These are phyloP conservation scores for Aspergillus ustus DNA, from an alignment of 2,329 filamentous ascomycete species.

Conservation along the genomic window DNA sequence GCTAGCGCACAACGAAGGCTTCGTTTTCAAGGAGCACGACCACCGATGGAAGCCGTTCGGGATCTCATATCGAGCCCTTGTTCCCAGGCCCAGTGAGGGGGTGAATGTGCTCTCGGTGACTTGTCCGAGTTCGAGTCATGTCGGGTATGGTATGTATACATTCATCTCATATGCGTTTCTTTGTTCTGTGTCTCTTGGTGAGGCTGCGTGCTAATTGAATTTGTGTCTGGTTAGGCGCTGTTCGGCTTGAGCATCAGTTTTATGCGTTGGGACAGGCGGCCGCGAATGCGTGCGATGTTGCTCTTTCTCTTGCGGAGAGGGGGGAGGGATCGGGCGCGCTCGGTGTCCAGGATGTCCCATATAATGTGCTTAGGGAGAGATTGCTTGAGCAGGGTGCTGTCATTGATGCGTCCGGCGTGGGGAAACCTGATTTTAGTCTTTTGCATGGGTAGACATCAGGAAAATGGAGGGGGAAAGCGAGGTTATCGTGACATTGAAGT, in stretches of 20 bases:
- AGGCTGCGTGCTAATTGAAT: too few relatives aligned
- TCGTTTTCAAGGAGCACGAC: background rate
- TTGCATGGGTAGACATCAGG: too few relatives aligned
- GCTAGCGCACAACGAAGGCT: background rate
- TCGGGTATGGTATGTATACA: conserved; percentile 1
- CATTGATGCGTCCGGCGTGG: background rate
- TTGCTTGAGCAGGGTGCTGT: background rate
- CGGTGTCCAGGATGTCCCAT: background rate
- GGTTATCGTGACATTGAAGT: too few relatives aligned
- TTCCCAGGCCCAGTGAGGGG: background rate
- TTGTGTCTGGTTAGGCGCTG: background rate
- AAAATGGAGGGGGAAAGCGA: too few relatives aligned
- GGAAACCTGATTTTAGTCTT: too few relatives aligned
- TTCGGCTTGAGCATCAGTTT: background rate
- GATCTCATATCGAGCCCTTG: background rate
- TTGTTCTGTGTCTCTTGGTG: too few relatives aligned
- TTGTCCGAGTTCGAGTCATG: background rate
- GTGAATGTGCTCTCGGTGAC: background rate
- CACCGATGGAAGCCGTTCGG: background rate
- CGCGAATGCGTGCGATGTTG: background rate
- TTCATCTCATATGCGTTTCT: background rate
- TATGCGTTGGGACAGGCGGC: background rate
- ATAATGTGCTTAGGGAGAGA: background rate
- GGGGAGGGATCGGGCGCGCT: too few relatives aligned
- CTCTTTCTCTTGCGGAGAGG: background rate